Evolutionary conservation across 768 basidiomycete species (phyloP).

Genomic region (Favolaschia claudopus): DNA sequence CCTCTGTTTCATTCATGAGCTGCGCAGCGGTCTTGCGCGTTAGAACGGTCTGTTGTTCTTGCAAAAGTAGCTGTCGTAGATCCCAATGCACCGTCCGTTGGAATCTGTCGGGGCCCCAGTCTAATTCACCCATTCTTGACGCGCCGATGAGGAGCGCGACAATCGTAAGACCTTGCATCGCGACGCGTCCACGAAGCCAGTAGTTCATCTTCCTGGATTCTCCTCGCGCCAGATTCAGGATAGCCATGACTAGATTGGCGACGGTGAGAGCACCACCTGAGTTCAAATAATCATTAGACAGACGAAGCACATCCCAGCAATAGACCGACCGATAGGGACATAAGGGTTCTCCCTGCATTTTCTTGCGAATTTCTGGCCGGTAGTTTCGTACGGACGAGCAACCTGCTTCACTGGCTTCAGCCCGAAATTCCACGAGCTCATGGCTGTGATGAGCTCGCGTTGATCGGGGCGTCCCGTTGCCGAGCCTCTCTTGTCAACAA

Average conservation of each 20-base stretch:
- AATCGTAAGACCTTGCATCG: constrained; percentile 65
- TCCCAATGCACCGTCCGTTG: constrained; percentile 28
- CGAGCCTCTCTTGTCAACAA: not conserved
- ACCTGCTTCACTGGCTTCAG: constrained; percentile 25
- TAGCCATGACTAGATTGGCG: constrained; percentile 61
- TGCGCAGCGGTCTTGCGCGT: constrained; percentile 24
- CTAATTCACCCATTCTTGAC: constrained; percentile 27
- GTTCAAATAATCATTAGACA: not conserved
- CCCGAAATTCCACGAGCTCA: constrained; percentile 26
- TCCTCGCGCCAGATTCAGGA: constrained; percentile 56
- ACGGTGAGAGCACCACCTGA: constrained; percentile 56
- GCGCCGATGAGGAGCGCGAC: constrained; percentile 51
- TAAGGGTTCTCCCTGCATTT: constrained; percentile 67
- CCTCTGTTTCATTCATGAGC: constrained; percentile 20
- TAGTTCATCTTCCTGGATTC: constrained; percentile 57
- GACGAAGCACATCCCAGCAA: not conserved
- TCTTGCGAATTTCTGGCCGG: constrained; percentile 46
- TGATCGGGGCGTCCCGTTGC: no score
- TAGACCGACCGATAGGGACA: constrained; percentile 61
- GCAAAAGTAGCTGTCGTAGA: constrained; percentile 25
- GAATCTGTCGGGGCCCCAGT: constrained; percentile 27
- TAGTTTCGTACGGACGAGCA: constrained; percentile 40
- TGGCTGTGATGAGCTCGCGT: not conserved
- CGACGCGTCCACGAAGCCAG: constrained; percentile 66
- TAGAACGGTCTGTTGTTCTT: constrained; percentile 25